A percentile compares a stretch with the other conserved stretches of the same genome.
Conservation (phyloP, 139 green algal species). For the Ettlia oleoabundans region DNA sequence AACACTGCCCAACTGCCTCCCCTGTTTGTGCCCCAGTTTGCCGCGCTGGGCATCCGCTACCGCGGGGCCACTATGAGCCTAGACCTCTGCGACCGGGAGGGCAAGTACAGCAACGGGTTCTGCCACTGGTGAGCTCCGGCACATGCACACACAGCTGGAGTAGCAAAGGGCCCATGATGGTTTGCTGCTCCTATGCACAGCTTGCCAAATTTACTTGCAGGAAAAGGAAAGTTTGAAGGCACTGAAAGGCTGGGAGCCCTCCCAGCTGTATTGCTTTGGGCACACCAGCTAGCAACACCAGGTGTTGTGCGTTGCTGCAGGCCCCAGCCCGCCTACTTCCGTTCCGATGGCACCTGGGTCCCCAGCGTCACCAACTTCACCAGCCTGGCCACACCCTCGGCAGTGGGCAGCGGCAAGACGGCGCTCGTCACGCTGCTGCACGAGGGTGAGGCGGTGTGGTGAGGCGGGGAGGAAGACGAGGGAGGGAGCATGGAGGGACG, state of each 20-base stretch:
- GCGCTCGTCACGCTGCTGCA: conserved; percentile 87
- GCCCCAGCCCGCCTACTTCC: conserved; percentile 64
- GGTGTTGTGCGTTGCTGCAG: too few relatives aligned
- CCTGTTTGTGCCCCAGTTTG: too few relatives aligned
- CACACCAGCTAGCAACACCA: too few relatives aligned
- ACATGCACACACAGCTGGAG: too few relatives aligned
- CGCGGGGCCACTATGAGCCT: conserved; percentile 69
- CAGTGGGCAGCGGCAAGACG: conserved; percentile 69
- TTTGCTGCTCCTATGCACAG: too few relatives aligned
- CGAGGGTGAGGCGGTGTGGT: conserved; percentile 66
- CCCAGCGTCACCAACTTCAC: conserved; percentile 82
- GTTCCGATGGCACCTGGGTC: conserved; percentile 64
- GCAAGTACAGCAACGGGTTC: conserved; percentile 82
- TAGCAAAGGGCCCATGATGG: too few relatives aligned
- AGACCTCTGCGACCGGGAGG: conserved; percentile 73
- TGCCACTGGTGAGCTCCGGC: conserved; percentile 64
- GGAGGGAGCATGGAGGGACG: too few relatives aligned
- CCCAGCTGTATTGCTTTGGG: too few relatives aligned
- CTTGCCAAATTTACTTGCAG: too few relatives aligned
- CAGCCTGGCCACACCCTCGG: conserved; percentile 73
- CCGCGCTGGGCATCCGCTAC: conserved; percentile 82
- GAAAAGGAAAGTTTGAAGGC: too few relatives aligned
- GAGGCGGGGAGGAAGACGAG: conserved; percentile 28
- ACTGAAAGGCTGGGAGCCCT: too few relatives aligned
- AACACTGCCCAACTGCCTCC: too few relatives aligned